A percentile compares a stretch with the other conserved stretches of the same genome.
Evolutionary conservation across 352 stramenopile species (phyloP).

Genomic region (Phytopythium delawarense): DNA sequence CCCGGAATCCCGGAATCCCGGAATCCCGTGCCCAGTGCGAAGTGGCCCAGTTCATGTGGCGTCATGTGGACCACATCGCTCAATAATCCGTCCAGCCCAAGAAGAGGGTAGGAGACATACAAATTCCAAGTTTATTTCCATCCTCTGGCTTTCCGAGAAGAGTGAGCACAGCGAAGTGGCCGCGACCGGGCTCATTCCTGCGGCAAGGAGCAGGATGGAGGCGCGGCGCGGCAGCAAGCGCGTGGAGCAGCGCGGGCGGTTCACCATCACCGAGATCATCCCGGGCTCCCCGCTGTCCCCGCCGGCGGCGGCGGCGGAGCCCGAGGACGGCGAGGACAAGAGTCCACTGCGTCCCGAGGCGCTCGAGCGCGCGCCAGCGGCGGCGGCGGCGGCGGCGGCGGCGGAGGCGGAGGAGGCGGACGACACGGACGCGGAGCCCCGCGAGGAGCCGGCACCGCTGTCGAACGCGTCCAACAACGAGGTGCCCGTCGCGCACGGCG

Average conservation of each 20-base stretch:
- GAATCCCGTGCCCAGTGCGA: too few species aligned
- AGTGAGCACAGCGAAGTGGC: neutral
- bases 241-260: constrained; percentile 72
- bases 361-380: constrained; percentile 6
- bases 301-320: constrained; percentile 12
- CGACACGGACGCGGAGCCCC: neutral
- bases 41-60: too few species aligned
- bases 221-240: constrained; percentile 28
- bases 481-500: neutral
- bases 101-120: neutral
- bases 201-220: constrained; percentile 21
- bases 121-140: neutral
- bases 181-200: too few species aligned
- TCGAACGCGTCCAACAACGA: neutral
- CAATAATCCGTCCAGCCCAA: too few species aligned
- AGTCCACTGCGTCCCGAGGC: neutral
- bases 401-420: neutral
- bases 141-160: neutral
- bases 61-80: too few species aligned
- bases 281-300: constrained; percentile 44
- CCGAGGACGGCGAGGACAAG: constrained; percentile 9
- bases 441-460: neutral
- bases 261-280: constrained; percentile 80
- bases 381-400: neutral
- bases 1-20: too few species aligned